Evolutionary conservation across 2,329 filamentous ascomycete species (phyloP).

Genomic region (Arthrobotrys sphaeroides): DNA sequence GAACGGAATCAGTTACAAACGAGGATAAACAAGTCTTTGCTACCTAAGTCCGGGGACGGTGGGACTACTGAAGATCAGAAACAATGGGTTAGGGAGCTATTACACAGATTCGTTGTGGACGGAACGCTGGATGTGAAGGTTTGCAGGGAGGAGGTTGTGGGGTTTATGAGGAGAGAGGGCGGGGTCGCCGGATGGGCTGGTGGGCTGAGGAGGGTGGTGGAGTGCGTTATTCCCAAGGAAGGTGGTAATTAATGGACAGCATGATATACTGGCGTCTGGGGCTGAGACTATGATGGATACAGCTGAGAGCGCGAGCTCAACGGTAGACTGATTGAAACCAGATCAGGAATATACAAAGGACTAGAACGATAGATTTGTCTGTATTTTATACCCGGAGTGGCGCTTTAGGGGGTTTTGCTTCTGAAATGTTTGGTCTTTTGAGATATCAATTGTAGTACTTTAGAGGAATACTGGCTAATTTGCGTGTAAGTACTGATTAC

Average conservation of each 20-base stretch:
- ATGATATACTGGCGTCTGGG: no score
- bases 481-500: no score
- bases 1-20: slow-evolving; percentile 52
- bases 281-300: no score
- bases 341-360: no score
- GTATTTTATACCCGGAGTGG: not conserved
- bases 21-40: slow-evolving; percentile 54
- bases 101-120: slow-evolving; percentile 53
- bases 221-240: slow-evolving; percentile 44
- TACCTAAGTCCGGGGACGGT: slow-evolving; percentile 17
- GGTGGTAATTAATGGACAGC: not conserved
- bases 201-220: slow-evolving; percentile 55
- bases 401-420: not conserved
- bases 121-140: slow-evolving; percentile 42
- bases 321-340: no score
- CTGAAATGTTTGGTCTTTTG: no score
- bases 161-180: slow-evolving; percentile 57
- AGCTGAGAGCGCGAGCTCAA: no score
- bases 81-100: slow-evolving; percentile 51
- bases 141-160: slow-evolving; percentile 56
- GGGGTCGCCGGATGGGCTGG: slow-evolving; percentile 57
- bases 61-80: slow-evolving; percentile 49
- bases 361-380: no score
- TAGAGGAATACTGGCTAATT: no score
- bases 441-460: no score